phyloP scores from a whole-genome alignment of 805 yeast genomes.

The Metschnikowia lochheadii region DNA sequence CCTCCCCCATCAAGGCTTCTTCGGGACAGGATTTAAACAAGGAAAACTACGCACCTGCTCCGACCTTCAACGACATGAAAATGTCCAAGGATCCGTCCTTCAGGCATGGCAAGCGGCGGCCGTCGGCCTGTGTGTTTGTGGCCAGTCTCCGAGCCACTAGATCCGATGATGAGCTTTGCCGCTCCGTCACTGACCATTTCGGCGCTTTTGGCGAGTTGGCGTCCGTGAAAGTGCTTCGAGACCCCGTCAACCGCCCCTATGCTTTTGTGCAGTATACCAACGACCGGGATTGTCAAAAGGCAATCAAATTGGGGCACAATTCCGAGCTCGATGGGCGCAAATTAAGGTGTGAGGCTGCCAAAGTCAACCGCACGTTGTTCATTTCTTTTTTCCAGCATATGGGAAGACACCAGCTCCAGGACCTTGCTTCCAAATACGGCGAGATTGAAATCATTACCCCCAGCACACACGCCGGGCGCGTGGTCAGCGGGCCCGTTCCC shows the following conservation, averaged over 20 bases:
- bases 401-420: conserved; percentile 32
- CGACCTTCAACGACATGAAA: conserved; percentile 1
- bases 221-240: conserved; percentile 78
- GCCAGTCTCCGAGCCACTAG: conserved; percentile 68
- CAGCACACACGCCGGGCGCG: conserved; percentile 34
- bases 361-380: conserved; percentile 82
- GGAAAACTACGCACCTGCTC: conserved; percentile 4
- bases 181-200: conserved; percentile 67
- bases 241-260: conserved; percentile 77
- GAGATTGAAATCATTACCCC: conserved; percentile 65
- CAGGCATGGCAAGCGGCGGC: conserved; percentile 26
- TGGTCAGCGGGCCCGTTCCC: conserved; percentile 8
- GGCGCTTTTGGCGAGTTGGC: conserved; percentile 65
- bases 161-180: conserved; percentile 67
- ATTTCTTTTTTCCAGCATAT: conserved; percentile 35
- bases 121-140: conserved; percentile 85
- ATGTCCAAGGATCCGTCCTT: background rate
- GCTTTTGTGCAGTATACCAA: conserved; percentile 84
- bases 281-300: conserved; percentile 65
- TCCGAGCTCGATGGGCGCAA: conserved; percentile 66
- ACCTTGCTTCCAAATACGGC: conserved; percentile 53
- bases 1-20: conserved; percentile 1
- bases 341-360: conserved; percentile 85
- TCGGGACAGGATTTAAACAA: conserved; percentile 4
- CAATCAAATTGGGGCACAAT: conserved; percentile 66